Evolutionary conservation across 495 filamentous ascomycete genomes (phyloP), one percentile per base, ranked within the genome.

Genomic region (Jackrogersella minutella): DNA sequence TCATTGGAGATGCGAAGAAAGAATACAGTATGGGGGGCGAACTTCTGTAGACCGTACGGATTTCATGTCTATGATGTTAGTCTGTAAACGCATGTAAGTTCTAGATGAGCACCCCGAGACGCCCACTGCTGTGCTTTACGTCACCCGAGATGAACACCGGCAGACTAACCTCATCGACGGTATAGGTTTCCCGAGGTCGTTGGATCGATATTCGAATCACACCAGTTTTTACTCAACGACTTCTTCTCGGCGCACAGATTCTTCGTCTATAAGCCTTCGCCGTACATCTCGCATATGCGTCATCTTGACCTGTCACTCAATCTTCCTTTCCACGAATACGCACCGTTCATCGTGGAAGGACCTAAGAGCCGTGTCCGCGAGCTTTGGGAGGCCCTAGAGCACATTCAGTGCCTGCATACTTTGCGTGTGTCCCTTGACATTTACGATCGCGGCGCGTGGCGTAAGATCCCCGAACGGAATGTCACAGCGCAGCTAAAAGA

Each of bases 1-100:
- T 2, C 72, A 74, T 19, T 74, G 72, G 72, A 63, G 72, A 54
- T 74, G 72, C 51, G 72, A 68, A 14, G 72, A 74, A 47, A 60
- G 72, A 55, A 17, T 73, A 7, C 52, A 71, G 16, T 60, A 69
- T 34, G 61, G 58, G 1, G 49, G 53, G 21, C 57, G 59, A 13
- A 73, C 58, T 16, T 58, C 63, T 11, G 63, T 74, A 22, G 72
- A 74, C 22, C 66, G 43, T 21, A 74, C 70, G 11, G 49, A 73
- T 21, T 67, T 74, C 17, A 69, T 71, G 26, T 66, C 72, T 11
- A 61, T 71, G 64, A 74, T 74, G 72, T 36, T 74, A 1, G 64
- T 70, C 1, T 74, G 72, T 17, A 74, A 74, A 46, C 68, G 59
- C 46, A 74, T 74, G 72, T 71, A 62, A 59, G 72, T 70, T 5